These are phyloP conservation scores for Aspergillus cavernicola DNA, from an alignment of 495 filamentous ascomycete species.

Conservation along the genomic window DNA sequence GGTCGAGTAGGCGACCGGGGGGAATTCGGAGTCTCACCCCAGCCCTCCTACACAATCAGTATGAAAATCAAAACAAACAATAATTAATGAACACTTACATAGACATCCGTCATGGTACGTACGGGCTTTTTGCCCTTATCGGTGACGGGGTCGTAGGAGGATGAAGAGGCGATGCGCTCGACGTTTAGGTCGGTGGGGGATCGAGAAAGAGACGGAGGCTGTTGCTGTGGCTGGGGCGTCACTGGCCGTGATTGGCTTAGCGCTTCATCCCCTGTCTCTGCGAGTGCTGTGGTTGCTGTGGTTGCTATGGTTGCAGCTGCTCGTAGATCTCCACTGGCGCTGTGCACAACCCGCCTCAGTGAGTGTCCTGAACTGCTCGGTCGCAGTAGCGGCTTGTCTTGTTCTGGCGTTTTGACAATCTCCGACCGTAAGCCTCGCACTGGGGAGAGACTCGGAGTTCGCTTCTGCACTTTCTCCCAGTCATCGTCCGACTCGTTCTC, in stretches of 20 bases:
- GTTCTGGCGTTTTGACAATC: slow-evolving; percentile 30
- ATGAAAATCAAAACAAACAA: slow-evolving; percentile 14
- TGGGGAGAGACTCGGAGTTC: neutral
- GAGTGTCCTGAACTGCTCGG: slow-evolving; percentile 46
- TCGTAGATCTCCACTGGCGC: slow-evolving; percentile 75
- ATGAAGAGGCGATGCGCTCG: slow-evolving; percentile 52
- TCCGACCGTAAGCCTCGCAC: slow-evolving; percentile 8
- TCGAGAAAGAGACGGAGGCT: slow-evolving; percentile 15
- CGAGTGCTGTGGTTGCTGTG: slow-evolving; percentile 14
- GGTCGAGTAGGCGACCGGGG: slow-evolving; percentile 92
- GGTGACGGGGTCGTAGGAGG: slow-evolving; percentile 68
- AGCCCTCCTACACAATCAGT: slow-evolving; percentile 68
- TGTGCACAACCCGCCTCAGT: slow-evolving; percentile 68
- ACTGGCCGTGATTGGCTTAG: slow-evolving; percentile 13
- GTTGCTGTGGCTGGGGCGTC: slow-evolving; percentile 20
- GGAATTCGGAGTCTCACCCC: slow-evolving; percentile 85
- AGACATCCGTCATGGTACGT: slow-evolving; percentile 88
- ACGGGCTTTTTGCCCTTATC: slow-evolving; percentile 83
- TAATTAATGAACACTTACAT: slow-evolving; percentile 60
- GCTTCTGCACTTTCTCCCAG: slow-evolving; percentile 12
- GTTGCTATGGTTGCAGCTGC: slow-evolving; percentile 27
- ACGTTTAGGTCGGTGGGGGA: slow-evolving; percentile 32
- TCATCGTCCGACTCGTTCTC: slow-evolving; percentile 39
- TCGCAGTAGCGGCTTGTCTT: slow-evolving; percentile 32
- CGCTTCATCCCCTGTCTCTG: slow-evolving; percentile 32